Conservation (phyloP, 1,139 yeast genomes). For the Scheffersomyces segobiensis region DNA sequence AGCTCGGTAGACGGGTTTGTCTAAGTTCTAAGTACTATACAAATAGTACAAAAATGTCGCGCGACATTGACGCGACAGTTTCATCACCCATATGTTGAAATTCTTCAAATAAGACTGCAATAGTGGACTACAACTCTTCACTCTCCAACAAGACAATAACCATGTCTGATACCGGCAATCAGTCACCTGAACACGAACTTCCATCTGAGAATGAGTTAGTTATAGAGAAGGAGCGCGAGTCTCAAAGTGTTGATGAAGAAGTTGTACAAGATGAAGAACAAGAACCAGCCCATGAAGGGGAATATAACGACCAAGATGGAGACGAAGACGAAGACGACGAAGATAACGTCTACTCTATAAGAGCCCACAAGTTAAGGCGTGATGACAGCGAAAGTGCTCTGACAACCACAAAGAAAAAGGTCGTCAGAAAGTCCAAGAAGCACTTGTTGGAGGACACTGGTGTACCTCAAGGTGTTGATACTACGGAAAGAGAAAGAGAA, state of each 20-base stretch:
- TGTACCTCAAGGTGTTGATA: not conserved
- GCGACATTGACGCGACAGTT: not conserved
- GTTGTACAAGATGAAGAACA: constrained; percentile 9
- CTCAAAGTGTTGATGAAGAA: not conserved
- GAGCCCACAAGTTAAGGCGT: constrained; percentile 29
- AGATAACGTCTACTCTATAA: constrained; percentile 31
- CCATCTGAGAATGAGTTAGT: not conserved
- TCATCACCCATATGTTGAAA: not conserved
- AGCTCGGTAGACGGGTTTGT: not conserved
- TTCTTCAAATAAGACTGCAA: not conserved
- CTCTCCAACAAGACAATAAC: not conserved
- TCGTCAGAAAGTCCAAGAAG: constrained; percentile 29
- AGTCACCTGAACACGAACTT: not conserved
- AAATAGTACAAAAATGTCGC: not conserved
- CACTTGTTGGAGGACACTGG: constrained; percentile 6
- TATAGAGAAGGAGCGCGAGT: not conserved
- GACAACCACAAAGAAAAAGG: constrained; percentile 38
- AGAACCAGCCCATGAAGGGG: constrained; percentile 9
- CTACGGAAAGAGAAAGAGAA: constrained; percentile 9
- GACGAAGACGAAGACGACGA: constrained; percentile 20
- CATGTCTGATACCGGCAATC: constrained; percentile 1
- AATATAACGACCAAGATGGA: constrained; percentile 9
- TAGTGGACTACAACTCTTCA: not conserved
- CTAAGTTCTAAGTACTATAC: too few species aligned
- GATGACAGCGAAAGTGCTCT: constrained; percentile 12